Evolutionary conservation across 805 yeast species (phyloP), one percentile per base, ranked within the genome.

Genomic region (Priceomyces fermenticarens): DNA sequence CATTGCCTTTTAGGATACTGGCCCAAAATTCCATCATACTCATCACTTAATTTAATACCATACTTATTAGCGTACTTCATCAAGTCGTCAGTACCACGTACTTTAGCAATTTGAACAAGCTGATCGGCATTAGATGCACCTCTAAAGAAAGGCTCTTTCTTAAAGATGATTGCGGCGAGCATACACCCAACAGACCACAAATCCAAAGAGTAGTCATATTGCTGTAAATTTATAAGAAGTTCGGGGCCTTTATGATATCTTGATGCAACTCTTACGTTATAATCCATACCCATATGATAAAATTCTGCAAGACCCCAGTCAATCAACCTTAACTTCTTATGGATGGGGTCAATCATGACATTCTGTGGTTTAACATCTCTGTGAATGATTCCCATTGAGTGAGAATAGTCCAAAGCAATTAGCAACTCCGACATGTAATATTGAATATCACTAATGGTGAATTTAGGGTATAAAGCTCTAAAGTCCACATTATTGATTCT

Each of bases 301-400:
- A 88, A 89, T 61, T 90, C 97, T 7, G 97, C 97, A 39, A 90
- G 67, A 6, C 97, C 97, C 97, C 97, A 90, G 63, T 90, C 97
- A 40, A 90, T 89, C 48, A 89, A 75, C 48, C 96, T 77, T 51
- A 90, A 67, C 55, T 77, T 80, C 61, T 68, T 80, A 46, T 73
- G 75, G 45, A 74, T 67, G 41, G 87, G 96, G 62, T 90, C 97
- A 51, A 90, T 90, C 96, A 90, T 90, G 48, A 90, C 86, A 62
- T 90, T 90, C 55, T 90, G 96, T 9, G 97, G 97, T 63, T 90
- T 90, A 41, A 90, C 96, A 63, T 90, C 97, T 59, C 97, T 75
- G 58, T 90, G 97, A 81, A 90, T 89, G 45, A 90, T 88, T 15
- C 97, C 97, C 88, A 85, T 85, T 10, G 96, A 86, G 64, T 90